Evolutionary conservation across 2,329 filamentous ascomycete species (phyloP).

Genomic region (Coniella vitis): DNA sequence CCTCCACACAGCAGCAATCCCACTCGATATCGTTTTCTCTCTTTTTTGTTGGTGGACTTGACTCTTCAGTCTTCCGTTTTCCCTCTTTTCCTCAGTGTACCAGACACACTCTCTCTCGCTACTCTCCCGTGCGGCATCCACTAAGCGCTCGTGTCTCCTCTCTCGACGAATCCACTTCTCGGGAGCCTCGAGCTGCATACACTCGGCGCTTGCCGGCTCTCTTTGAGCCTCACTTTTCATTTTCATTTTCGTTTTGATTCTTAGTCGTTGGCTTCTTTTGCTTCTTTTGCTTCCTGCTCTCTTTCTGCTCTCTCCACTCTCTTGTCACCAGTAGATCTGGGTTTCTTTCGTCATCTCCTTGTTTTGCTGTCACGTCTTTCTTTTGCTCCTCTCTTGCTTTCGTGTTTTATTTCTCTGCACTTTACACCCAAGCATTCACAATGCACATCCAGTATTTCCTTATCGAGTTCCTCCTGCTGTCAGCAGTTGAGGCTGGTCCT

Average conservation of each 20-base stretch:
- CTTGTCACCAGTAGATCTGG: background rate
- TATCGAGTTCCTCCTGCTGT: constrained; percentile 10
- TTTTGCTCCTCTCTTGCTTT: constrained; percentile 2
- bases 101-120: constrained; percentile 7
- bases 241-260: too few species aligned
- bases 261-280: background rate
- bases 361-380: background rate
- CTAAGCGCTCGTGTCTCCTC: too few species aligned
- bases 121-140: background rate
- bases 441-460: constrained; percentile 8
- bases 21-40: too few species aligned
- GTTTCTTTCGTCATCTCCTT: background rate
- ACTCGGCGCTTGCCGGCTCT: background rate
- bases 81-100: too few species aligned
- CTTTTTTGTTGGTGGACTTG: constrained; percentile 6
- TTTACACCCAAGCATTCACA: background rate
- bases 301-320: background rate
- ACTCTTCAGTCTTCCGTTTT: too few species aligned
- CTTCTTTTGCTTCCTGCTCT: background rate
- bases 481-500: constrained; percentile 17
- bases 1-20: too few species aligned
- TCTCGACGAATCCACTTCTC: background rate
- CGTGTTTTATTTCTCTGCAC: background rate
- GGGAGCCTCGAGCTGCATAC: background rate
- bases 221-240: too few species aligned